Evolutionary conservation across 345 rosid genomes (phyloP).

Genomic region (Lumnitzera littorea): DNA sequence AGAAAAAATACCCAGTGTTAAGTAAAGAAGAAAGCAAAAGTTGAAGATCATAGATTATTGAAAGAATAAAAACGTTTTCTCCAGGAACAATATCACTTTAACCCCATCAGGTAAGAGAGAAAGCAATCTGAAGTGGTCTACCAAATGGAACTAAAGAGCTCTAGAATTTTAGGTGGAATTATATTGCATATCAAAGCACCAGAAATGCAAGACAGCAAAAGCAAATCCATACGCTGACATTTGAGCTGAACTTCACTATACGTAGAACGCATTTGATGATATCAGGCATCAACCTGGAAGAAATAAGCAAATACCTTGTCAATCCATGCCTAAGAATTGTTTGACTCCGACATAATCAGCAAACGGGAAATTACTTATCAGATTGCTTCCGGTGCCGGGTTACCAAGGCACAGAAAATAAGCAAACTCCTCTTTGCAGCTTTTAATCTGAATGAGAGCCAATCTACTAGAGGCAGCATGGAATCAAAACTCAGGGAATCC

Average conservation of each 20-base stretch:
- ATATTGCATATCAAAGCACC: conserved; percentile 3
- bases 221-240: conserved; percentile 43
- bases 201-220: conserved; percentile 5
- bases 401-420: conserved; percentile 55
- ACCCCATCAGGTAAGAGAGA: no score
- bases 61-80: no score
- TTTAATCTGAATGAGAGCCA: conserved; percentile 45
- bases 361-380: conserved; percentile 47
- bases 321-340: neutral
- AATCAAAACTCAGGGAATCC: conserved; percentile 53
- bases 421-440: conserved; percentile 74
- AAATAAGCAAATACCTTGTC: neutral
- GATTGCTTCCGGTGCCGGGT: conserved; percentile 80
- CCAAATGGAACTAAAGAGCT: neutral
- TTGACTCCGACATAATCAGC: conserved; percentile 1
- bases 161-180: neutral
- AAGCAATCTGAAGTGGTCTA: no score
- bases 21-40: no score
- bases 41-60: no score
- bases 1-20: no score
- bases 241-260: conserved; percentile 47
- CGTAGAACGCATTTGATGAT: conserved; percentile 53
- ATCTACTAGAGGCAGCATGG: conserved; percentile 27
- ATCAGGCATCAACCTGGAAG: conserved; percentile 66
- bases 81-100: no score